Base-by-base conservation (phyloP, 176 grass and related monocot genomes). In the Tuctoria greenei region DNA sequence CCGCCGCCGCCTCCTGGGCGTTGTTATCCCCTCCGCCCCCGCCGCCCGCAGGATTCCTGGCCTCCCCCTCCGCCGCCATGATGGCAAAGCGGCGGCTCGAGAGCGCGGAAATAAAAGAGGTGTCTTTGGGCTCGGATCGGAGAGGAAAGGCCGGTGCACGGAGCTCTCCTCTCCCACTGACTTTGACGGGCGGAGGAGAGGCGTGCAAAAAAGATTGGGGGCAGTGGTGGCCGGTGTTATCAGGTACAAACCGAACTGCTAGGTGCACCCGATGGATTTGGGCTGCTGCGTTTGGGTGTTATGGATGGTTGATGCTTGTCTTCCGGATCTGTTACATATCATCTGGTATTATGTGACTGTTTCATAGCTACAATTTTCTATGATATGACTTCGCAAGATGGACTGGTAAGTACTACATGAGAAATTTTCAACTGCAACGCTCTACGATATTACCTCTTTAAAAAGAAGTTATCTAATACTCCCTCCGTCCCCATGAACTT, bases 11-110 rank as follows among this genome's bases (percentile, higher is more conserved):
- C 10, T 63, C 72, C 52, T 17, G 43, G 27, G 67, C 27, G 45
- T 39, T 69, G 45, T 39, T 79, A 26, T 36, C 47, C 36, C 44
- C 56, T 61, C 43, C 85, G 2, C 59, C 58, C 2, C 75, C 69
- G 9, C 59, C 38, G 9, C 20, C 77, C 9, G 65, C 38, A 36
- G 44, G 86, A 37, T 74, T 78, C 43, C 52, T 73, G 69, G 28
- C 69, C 80, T 83, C 86, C 80, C 74, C 86, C 75, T 83, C 86
- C 51, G 75, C 86, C 52, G 86, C 80, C 86, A 88, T 88, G 69
- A 43, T 47, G 45, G n/a, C 50, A 72, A 61, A 77, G 65, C 40
- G 59, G 41, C 23, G 46, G 59, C 66, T 71, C 58, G 34, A 42
- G 35, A 18, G 31, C 23, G 18, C 27, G 13, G 43, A 44, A 17